phyloP scores from a whole-genome alignment of 176 grass and related monocot genomes.

The Avena insularis region DNA sequence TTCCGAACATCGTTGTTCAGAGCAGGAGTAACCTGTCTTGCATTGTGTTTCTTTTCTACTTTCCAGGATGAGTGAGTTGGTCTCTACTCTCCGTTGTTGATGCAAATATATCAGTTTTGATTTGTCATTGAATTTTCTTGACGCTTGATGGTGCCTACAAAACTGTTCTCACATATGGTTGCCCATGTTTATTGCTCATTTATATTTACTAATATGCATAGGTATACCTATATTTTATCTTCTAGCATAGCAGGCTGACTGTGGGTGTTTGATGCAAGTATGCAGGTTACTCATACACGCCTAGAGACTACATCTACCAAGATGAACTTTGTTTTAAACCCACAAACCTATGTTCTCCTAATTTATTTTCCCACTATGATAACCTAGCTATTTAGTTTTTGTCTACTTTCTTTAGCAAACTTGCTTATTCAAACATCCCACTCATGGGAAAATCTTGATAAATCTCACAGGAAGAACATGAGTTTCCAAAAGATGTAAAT shows the following conservation, averaged over 20 bases:
- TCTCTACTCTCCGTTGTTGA: conserved; percentile 10
- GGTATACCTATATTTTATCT: not conserved
- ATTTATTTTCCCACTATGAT: not conserved
- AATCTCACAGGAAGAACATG: not conserved
- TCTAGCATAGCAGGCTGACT: not conserved
- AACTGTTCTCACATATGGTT: not conserved
- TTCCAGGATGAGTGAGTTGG: conserved; percentile 79
- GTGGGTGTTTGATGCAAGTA: not conserved
- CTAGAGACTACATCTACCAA: not conserved
- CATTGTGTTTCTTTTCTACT: conserved; percentile 2
- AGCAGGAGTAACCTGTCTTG: not conserved
- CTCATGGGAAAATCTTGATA: not conserved
- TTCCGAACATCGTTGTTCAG: not conserved
- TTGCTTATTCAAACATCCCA: not conserved
- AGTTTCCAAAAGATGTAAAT: not conserved
- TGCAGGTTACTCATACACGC: not conserved
- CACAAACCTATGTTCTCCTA: not conserved
- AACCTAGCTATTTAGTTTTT: not conserved
- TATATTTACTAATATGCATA: not conserved
- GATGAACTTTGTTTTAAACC: not conserved
- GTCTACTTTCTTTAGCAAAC: not conserved
- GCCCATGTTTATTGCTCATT: not conserved
- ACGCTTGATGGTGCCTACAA: not conserved
- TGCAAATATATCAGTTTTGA: not conserved
- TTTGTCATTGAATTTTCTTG: conserved; percentile 16